A percentile compares a stretch with the other conserved stretches of the same genome.
These are phyloP conservation scores for Fusarium vanettenii DNA, from an alignment of 2,329 filamentous ascomycete genomes.

Conservation along the genomic window DNA sequence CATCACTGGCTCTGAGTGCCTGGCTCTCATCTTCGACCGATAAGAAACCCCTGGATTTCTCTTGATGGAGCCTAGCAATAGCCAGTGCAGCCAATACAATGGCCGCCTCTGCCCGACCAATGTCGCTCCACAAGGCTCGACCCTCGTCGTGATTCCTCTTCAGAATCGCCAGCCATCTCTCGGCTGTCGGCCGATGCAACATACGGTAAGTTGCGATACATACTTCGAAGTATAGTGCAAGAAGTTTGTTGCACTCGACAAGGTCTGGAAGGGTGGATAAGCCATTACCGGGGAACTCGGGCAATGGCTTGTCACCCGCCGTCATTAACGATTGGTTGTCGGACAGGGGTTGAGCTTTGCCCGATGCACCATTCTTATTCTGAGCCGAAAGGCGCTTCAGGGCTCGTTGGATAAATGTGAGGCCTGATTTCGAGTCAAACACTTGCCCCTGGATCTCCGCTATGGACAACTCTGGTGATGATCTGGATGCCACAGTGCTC, in stretches of 20 bases:
- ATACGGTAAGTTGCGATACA: slow-evolving; percentile 71
- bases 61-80: slow-evolving; percentile 58
- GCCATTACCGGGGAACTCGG: slow-evolving; percentile 42
- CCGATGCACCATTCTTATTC: slow-evolving; percentile 45
- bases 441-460: slow-evolving; percentile 65
- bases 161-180: slow-evolving; percentile 58
- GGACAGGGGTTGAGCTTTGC: slow-evolving; percentile 28
- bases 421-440: slow-evolving; percentile 62
- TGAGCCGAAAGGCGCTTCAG: slow-evolving; percentile 62
- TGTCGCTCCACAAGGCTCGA: slow-evolving; percentile 51
- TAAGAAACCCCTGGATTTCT: slow-evolving; percentile 47
- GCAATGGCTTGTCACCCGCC: slow-evolving; percentile 64
- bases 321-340: slow-evolving; percentile 59
- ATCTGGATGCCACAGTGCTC: slow-evolving; percentile 41
- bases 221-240: slow-evolving; percentile 69
- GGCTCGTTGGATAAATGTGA: slow-evolving; percentile 65
- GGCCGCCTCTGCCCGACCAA: slow-evolving; percentile 58
- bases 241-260: slow-evolving; percentile 47
- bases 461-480: slow-evolving; percentile 58
- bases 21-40: slow-evolving; percentile 41
- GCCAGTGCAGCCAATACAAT: slow-evolving; percentile 62
- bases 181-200: slow-evolving; percentile 64
- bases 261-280: slow-evolving; percentile 53
- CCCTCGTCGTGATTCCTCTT: slow-evolving; percentile 50
- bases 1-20: slow-evolving; percentile 49